Conservation (phyloP, 192 early-diverging fungal genomes). For the Backusella australiensis region DNA sequence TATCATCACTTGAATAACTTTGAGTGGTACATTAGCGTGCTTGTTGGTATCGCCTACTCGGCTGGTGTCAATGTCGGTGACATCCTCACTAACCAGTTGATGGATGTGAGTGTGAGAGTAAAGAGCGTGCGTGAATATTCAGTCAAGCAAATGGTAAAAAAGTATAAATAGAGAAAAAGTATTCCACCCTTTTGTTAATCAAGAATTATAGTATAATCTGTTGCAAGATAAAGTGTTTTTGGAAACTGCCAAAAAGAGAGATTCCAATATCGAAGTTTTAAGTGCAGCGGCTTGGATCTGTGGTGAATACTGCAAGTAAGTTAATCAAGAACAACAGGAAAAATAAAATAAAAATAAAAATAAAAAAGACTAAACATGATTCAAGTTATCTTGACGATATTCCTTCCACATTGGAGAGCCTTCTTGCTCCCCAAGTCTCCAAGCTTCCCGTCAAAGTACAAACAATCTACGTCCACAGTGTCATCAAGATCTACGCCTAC, state of each 20-base stretch:
- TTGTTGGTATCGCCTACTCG: slow-evolving; percentile 76
- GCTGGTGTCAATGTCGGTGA: slow-evolving; percentile 75
- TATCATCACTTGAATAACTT: slow-evolving; percentile 87
- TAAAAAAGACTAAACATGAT: slow-evolving; percentile 13
- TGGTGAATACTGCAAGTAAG: slow-evolving; percentile 80
- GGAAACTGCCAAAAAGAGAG: slow-evolving; percentile 52
- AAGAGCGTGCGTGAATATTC: slow-evolving; percentile 77
- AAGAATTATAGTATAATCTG: slow-evolving; percentile 54
- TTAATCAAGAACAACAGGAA: neutral
- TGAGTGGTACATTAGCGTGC: slow-evolving; percentile 91
- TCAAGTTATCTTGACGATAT: slow-evolving; percentile 35
- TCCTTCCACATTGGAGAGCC: slow-evolving; percentile 34
- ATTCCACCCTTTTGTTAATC: neutral
- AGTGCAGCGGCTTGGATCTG: slow-evolving; percentile 89
- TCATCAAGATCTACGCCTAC: slow-evolving; percentile 65
- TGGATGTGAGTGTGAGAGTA: slow-evolving; percentile 91
- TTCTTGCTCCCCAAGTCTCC: slow-evolving; percentile 42
- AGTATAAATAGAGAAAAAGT: slow-evolving; percentile 7
- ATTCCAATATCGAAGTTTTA: slow-evolving; percentile 71
- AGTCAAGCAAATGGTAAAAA: slow-evolving; percentile 67
- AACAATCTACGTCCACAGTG: slow-evolving; percentile 68
- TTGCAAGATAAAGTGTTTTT: slow-evolving; percentile 64
- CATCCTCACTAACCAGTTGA: slow-evolving; percentile 68
- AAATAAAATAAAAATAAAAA: slow-evolving; percentile 8
- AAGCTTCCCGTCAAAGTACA: slow-evolving; percentile 59